phyloP scores from a whole-genome alignment of 2,329 filamentous ascomycete species.

The Drechslera avenae region DNA sequence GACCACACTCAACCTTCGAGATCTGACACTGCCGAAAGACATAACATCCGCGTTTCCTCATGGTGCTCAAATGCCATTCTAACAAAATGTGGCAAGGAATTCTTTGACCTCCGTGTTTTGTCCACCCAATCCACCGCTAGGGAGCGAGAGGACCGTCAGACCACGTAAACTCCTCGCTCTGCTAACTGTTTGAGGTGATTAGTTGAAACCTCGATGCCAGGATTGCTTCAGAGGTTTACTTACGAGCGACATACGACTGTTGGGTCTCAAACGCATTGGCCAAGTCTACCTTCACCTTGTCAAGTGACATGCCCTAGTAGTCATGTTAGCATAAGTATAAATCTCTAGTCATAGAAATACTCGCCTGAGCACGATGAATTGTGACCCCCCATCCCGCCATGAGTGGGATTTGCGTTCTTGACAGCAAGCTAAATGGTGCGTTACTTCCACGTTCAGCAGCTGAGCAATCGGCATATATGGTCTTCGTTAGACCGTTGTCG shows the following conservation, averaged over 20 bases:
- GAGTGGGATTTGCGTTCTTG: slow-evolving; percentile 66
- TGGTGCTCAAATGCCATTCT: too few species aligned
- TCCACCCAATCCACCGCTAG: too few species aligned
- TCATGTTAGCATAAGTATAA: too few species aligned
- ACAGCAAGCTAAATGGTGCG: slow-evolving; percentile 55
- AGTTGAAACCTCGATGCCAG: background rate
- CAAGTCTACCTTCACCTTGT: slow-evolving; percentile 62
- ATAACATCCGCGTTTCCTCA: too few species aligned
- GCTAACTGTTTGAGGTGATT: slow-evolving; percentile 48
- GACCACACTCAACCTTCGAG: too few species aligned
- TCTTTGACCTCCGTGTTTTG: too few species aligned
- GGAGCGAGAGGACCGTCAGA: slow-evolving; percentile 31
- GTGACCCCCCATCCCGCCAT: slow-evolving; percentile 66
- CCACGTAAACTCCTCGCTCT: slow-evolving; percentile 59
- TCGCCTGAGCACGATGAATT: slow-evolving; percentile 61
- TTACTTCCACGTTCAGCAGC: slow-evolving; percentile 55
- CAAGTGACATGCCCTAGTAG: slow-evolving; percentile 59
- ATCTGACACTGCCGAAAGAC: too few species aligned
- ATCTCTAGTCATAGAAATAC: slow-evolving; percentile 30
- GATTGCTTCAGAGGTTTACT: background rate
- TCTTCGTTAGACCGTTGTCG: slow-evolving; percentile 52
- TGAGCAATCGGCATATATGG: slow-evolving; percentile 59
- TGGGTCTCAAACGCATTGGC: slow-evolving; percentile 59
- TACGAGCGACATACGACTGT: slow-evolving; percentile 64
- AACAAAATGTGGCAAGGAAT: too few species aligned